Evolutionary conservation across 2,329 filamentous ascomycete genomes (phyloP).

Genomic region (Hortaea sp.): DNA sequence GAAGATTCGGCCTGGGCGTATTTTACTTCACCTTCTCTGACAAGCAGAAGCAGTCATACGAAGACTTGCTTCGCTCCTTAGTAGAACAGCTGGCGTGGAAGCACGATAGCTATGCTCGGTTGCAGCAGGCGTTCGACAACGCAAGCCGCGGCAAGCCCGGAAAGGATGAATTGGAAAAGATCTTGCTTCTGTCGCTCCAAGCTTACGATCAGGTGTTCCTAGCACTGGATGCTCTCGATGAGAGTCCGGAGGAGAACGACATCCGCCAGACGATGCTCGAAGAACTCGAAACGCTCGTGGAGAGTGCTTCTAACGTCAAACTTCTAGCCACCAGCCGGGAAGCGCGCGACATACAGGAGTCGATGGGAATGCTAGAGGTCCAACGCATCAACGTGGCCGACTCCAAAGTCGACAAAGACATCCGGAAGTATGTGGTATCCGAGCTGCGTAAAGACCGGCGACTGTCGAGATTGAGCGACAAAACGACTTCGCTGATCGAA

Average conservation of each 20-base stretch:
- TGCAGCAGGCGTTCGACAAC: conserved; percentile 10
- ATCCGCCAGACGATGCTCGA: conserved; percentile 9
- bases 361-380: conserved; percentile 5
- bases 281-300: conserved; percentile 7
- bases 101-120: conserved; percentile 10
- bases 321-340: conserved; percentile 17
- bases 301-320: conserved; percentile 5
- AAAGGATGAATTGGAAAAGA: conserved; percentile 11
- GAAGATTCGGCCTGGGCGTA: conserved; percentile 3
- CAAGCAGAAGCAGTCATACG: conserved; percentile 12
- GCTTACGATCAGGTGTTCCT: conserved; percentile 19
- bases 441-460: conserved; percentile 9
- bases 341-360: conserved; percentile 8
- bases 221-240: conserved; percentile 27
- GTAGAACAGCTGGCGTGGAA: conserved; percentile 12
- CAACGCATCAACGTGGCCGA: conserved; percentile 4
- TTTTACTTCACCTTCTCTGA: conserved; percentile 19
- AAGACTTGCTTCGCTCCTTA: conserved; percentile 9
- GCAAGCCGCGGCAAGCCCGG: conserved; percentile 4
- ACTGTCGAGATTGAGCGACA: conserved; percentile 5
- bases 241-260: conserved; percentile 16
- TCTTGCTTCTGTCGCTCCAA: conserved; percentile 7
- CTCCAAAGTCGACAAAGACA: conserved; percentile 8
- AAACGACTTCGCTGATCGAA: conserved; percentile 10
- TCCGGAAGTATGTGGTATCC: conserved; percentile 8